Evolutionary conservation across 345 rosid genomes (phyloP).

Genomic region (Odontarrhena argentea): DNA sequence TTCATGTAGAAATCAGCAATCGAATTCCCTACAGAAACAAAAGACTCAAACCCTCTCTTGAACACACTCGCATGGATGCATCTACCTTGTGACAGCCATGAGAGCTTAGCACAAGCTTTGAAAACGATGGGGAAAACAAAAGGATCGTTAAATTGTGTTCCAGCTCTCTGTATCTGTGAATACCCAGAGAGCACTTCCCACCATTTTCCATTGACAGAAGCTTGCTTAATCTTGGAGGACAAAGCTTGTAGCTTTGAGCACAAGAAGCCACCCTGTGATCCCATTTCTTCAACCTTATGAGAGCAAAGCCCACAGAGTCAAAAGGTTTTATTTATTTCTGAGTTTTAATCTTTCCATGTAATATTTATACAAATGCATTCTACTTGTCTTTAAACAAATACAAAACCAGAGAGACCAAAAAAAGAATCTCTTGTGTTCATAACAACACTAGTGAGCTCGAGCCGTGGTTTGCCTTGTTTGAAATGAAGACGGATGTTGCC

Average conservation of each 20-base stretch:
- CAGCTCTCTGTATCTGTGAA: constrained; percentile 47
- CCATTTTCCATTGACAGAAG: constrained; percentile 55
- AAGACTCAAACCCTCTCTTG: constrained; percentile 59
- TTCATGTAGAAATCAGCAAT: constrained; percentile 65
- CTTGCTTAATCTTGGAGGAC: constrained; percentile 50
- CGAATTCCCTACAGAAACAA: constrained; percentile 58
- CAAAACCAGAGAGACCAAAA: constrained; percentile 17
- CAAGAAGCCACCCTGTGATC: constrained; percentile 12
- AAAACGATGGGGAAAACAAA: constrained; percentile 54
- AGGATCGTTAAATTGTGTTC: constrained; percentile 45
- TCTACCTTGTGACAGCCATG: constrained; percentile 43
- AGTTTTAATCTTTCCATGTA: constrained; percentile 9
- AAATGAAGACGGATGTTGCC: constrained; percentile 58
- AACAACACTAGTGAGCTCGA: constrained; percentile 38
- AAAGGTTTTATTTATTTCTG: too few species aligned
- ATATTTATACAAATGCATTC: constrained; percentile 8
- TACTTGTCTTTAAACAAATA: constrained; percentile 7
- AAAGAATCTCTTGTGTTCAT: constrained; percentile 35
- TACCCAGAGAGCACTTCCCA: constrained; percentile 49
- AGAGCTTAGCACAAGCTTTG: constrained; percentile 58
- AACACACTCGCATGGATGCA: constrained; percentile 53
- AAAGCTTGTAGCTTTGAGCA: constrained; percentile 43
- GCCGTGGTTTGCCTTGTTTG: constrained; percentile 44
- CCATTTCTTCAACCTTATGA: constrained; percentile 3
- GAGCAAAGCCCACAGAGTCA: constrained; percentile 29